Evolutionary conservation across 805 yeast species (phyloP).

Genomic region (Yamadazyma tumulicola): DNA sequence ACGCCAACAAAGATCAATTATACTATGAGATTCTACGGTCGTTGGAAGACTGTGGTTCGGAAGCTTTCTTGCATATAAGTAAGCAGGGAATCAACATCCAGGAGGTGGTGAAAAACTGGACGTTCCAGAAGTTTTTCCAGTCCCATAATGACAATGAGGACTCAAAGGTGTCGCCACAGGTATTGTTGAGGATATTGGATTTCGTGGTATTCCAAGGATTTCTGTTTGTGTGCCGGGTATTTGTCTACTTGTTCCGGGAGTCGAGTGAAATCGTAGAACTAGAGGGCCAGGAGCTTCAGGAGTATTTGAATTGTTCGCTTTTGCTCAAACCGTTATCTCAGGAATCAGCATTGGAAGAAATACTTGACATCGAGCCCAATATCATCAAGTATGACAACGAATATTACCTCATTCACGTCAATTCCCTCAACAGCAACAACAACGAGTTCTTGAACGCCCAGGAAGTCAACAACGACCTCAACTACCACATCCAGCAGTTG

Average conservation of each 20-base stretch:
- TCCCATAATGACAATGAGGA: constrained; percentile 5
- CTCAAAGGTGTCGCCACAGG: not conserved
- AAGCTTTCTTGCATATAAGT: constrained; percentile 28
- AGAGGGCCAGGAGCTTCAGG: constrained; percentile 23
- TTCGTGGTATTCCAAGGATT: constrained; percentile 39
- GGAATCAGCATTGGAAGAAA: not conserved
- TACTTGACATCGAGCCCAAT: constrained; percentile 19
- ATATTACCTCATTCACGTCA: constrained; percentile 35
- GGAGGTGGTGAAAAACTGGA: constrained; percentile 9
- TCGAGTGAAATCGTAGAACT: constrained; percentile 16
- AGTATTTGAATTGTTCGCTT: constrained; percentile 16
- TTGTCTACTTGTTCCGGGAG: constrained; percentile 20
- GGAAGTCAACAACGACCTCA: constrained; percentile 35
- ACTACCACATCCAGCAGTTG: constrained; percentile 22
- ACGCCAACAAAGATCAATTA: constrained; percentile 30
- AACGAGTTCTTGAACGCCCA: constrained; percentile 36
- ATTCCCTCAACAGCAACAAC: constrained; percentile 33
- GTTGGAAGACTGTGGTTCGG: constrained; percentile 29
- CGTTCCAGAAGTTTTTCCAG: constrained; percentile 2
- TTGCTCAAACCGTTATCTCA: constrained; percentile 6
- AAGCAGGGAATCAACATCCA: constrained; percentile 34
- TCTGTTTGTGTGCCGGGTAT: constrained; percentile 28
- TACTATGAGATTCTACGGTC: constrained; percentile 33
- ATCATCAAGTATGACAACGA: constrained; percentile 37
- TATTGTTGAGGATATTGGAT: constrained; percentile 22